A percentile compares a stretch with the other conserved stretches of the same genome.
Conservation (phyloP, 345 rosid genomes). For the Microthlaspi erraticum region DNA sequence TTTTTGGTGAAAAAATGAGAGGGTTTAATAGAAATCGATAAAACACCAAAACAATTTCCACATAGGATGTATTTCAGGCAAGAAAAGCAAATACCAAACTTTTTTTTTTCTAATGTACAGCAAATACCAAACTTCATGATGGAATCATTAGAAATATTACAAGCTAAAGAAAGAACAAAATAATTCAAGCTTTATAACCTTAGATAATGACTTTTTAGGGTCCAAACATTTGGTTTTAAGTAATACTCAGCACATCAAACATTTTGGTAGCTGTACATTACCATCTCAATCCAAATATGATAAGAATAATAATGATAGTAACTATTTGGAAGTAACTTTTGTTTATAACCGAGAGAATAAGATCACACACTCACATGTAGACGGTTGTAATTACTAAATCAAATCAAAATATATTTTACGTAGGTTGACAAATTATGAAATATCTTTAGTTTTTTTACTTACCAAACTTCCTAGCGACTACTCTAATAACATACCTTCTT, state of each 20-base stretch:
- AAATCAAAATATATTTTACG: slow-evolving; percentile 9
- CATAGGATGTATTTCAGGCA: background rate
- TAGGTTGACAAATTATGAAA: background rate
- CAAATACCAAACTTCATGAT: background rate
- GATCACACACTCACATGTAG: background rate
- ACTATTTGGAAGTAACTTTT: background rate
- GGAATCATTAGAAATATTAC: background rate
- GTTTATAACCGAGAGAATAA: background rate
- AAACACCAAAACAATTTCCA: background rate
- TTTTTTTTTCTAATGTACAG: no score
- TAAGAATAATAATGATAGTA: background rate
- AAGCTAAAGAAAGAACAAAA: background rate
- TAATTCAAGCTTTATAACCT: background rate
- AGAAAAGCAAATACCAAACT: background rate
- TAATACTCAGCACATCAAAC: background rate
- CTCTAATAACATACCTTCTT: slow-evolving; percentile 21
- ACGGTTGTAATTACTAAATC: background rate
- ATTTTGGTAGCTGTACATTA: slow-evolving; percentile 1
- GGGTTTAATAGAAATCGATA: background rate
- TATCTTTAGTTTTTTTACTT: background rate
- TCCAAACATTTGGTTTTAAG: no score
- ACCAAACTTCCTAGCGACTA: slow-evolving; percentile 28
- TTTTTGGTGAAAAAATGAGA: no score
- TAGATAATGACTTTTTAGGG: no score
- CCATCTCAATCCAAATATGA: background rate